Conservation (phyloP, 2,329 filamentous ascomycete species). For the Pezicula radicicola region DNA sequence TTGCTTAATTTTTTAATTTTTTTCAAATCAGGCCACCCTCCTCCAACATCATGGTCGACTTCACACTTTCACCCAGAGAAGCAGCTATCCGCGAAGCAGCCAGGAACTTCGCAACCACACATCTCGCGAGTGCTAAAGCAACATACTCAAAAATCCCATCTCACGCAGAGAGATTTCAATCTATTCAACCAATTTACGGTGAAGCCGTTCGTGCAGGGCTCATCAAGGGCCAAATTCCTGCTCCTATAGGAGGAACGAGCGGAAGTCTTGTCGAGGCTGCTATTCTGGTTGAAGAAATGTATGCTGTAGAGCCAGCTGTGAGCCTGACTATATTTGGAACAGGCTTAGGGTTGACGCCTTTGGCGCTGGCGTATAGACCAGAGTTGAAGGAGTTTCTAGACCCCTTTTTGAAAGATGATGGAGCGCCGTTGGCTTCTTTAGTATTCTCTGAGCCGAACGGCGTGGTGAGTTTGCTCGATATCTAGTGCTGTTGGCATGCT, state of each 20-base stretch:
- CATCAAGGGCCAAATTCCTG: slow-evolving; percentile 44
- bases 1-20: no score
- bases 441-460: slow-evolving; percentile 50
- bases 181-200: slow-evolving; percentile 43
- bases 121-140: slow-evolving; percentile 14
- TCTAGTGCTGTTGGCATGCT: not conserved
- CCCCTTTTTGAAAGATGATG: slow-evolving; percentile 42
- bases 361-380: slow-evolving; percentile 41
- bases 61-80: slow-evolving; percentile 27
- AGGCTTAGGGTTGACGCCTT: slow-evolving; percentile 47
- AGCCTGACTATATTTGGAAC: slow-evolving; percentile 49
- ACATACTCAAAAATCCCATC: slow-evolving; percentile 22
- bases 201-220: slow-evolving; percentile 40
- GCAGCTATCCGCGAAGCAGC: slow-evolving; percentile 22
- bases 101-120: slow-evolving; percentile 16
- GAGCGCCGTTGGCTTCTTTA: slow-evolving; percentile 45
- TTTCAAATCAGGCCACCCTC: not conserved
- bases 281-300: slow-evolving; percentile 51
- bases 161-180: slow-evolving; percentile 39
- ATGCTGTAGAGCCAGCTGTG: slow-evolving; percentile 45
- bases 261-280: slow-evolving; percentile 44
- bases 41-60: slow-evolving; percentile 25
- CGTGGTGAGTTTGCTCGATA: slow-evolving; percentile 26
- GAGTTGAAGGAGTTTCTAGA: slow-evolving; percentile 39
- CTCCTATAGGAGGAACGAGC: slow-evolving; percentile 40